phyloP scores from a whole-genome alignment of 2,329 filamentous ascomycete genomes.

The Venturia effusa region DNA sequence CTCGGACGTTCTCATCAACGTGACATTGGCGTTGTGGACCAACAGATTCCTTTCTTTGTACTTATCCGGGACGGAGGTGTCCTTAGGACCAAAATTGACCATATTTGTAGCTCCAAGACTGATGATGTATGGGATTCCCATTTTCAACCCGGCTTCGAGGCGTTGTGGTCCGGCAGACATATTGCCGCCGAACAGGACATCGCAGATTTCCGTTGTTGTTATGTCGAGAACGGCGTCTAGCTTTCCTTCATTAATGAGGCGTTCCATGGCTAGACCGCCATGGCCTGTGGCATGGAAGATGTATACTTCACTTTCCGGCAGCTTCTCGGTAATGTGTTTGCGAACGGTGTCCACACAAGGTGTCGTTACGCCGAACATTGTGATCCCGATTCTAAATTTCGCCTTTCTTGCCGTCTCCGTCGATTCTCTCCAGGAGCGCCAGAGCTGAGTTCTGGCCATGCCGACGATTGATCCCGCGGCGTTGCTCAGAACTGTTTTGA shows the following conservation, averaged over 20 bases:
- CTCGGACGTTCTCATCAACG: constrained; percentile 52
- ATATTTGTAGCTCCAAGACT: constrained; percentile 36
- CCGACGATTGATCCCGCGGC: constrained; percentile 51
- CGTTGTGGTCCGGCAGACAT: constrained; percentile 48
- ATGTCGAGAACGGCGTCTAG: constrained; percentile 58
- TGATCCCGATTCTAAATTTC: constrained; percentile 44
- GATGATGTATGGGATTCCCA: constrained; percentile 48
- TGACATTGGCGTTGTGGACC: constrained; percentile 56
- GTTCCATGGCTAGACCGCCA: constrained; percentile 59
- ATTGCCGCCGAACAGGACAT: constrained; percentile 51
- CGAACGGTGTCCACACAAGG: constrained; percentile 50
- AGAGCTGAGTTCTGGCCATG: constrained; percentile 41
- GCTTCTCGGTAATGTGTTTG: constrained; percentile 34
- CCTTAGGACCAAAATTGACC: constrained; percentile 49
- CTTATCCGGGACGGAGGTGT: constrained; percentile 42
- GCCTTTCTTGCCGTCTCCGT: constrained; percentile 25
- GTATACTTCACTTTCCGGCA: constrained; percentile 43
- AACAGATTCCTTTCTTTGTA: constrained; percentile 43
- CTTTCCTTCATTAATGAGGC: constrained; percentile 44
- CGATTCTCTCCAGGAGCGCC: constrained; percentile 10
- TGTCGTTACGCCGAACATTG: constrained; percentile 68
- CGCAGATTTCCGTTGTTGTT: constrained; percentile 61
- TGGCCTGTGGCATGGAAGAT: constrained; percentile 62
- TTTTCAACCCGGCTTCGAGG: constrained; percentile 45
- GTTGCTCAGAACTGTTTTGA: constrained; percentile 49